Base-by-base conservation (phyloP, 225 moss, liverwort and hornwort species). In the Marchantia polymorpha region DNA sequence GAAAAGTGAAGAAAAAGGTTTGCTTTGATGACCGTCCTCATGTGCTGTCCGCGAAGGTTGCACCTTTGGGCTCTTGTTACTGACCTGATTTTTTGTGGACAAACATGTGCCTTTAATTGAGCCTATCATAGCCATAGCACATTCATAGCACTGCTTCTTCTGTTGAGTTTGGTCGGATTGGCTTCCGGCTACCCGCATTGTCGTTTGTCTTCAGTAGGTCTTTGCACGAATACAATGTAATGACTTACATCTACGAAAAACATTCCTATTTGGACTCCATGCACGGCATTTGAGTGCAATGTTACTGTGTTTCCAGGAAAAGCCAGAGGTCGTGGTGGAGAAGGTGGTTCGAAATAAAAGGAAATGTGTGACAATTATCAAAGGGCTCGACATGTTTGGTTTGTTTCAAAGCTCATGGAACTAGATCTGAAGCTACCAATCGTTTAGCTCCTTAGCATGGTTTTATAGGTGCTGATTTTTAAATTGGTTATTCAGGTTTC, bases 1-100 rank as follows among this genome's bases (percentile, higher is more conserved):
- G 99, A 60, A 99, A 99, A 90, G 95, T 95, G 85, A 99, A 99
- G 93, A 99, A 95, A 90, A 99, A 99, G 99, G 97, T 97, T 81
- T 75, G 76, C 78, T 86, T 86, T 52, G 81, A 52, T 83, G 86
- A 86, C 81, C 71, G 72, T 77, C 77, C 74, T 83, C 77, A 83
- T 86, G 76, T 66, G 48, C 78, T 61, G 23, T 81, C 81, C 13
- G 81, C 78, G 69, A 83, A 86, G 86, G 86, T 86, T 81, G 27
- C 69, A 16, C 77, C 77, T 83, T 75, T 52, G 68, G 80, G 83
- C 83, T 83, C 69, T 46, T 74, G 31, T 25, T 23, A 53, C 54
- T 73, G 13, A 48, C 2, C 19, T 73, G 72, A 51, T 52, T n/a
- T 54, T 52, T 27, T 1, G 10, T 73, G 25, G 10, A 10, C 26